Percentiles rank a stretch among this genome's conserved stretches.
Conservation (phyloP, 768 basidiomycete genomes). For the Pholiota microspora region DNA sequence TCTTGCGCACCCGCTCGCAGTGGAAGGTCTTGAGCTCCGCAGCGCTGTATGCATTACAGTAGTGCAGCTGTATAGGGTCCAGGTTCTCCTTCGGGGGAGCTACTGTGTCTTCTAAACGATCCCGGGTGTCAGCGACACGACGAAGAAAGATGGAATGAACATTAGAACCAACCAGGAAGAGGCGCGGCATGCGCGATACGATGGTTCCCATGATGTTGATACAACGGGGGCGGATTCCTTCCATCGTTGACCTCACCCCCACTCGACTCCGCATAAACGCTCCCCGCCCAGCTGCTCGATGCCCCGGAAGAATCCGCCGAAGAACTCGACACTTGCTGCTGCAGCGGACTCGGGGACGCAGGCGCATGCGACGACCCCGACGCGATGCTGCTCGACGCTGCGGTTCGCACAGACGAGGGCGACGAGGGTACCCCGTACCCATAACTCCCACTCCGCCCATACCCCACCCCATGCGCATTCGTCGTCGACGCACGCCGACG, state of each 20-base stretch:
- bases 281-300: neutral
- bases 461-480: neutral
- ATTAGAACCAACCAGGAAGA: neutral
- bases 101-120: no score
- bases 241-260: neutral
- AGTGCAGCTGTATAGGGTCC: slow-evolving; percentile 59
- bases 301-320: slow-evolving; percentile 15
- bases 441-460: slow-evolving; percentile 16
- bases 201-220: slow-evolving; percentile 10
- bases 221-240: slow-evolving; percentile 23
- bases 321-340: slow-evolving; percentile 54
- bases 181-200: neutral
- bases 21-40: slow-evolving; percentile 87
- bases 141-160: neutral
- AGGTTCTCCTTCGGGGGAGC: slow-evolving; percentile 12
- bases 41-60: slow-evolving; percentile 68
- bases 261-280: neutral
- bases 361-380: slow-evolving; percentile 57
- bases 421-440: no score
- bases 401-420: slow-evolving; percentile 50
- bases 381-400: slow-evolving; percentile 46
- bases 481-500: neutral
- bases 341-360: slow-evolving; percentile 61
- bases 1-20: slow-evolving; percentile 95
- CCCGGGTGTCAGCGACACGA: neutral